phyloP scores from a whole-genome alignment of 208 protist genomes.

The Wallacemonas rigidus region DNA sequence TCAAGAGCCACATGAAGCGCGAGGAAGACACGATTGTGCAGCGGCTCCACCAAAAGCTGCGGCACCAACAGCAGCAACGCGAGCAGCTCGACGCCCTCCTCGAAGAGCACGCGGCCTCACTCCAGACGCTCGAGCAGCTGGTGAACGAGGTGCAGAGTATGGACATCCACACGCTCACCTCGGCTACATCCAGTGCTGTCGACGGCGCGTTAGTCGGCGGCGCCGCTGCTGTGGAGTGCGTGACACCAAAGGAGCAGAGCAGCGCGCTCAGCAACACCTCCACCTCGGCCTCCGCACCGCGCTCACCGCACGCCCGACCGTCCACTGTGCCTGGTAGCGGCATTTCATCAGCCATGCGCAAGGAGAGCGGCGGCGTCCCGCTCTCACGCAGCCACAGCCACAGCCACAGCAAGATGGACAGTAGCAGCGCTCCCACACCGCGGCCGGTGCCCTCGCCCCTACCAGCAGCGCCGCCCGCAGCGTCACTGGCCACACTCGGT shows the following conservation, averaged over 20 bases:
- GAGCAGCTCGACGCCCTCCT: slow-evolving; percentile 55
- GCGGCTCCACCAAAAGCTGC: slow-evolving; percentile 47
- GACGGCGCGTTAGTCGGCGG: background rate
- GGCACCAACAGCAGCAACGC: slow-evolving; percentile 54
- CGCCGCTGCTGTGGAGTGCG: background rate
- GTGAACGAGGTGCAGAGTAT: slow-evolving; percentile 62
- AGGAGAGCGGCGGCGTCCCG: background rate
- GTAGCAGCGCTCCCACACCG: background rate
- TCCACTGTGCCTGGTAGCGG: background rate
- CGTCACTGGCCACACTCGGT: background rate
- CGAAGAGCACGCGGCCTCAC: slow-evolving; percentile 50
- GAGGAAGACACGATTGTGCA: slow-evolving; percentile 64
- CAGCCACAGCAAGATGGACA: background rate
- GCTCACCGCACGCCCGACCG: background rate
- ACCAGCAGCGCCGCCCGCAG: background rate
- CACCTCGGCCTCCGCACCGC: slow-evolving; percentile 1
- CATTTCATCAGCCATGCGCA: background rate
- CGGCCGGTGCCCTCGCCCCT: background rate
- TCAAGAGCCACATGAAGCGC: slow-evolving; percentile 50
- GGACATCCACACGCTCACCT: slow-evolving; percentile 6
- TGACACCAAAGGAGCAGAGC: background rate
- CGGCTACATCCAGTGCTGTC: background rate
- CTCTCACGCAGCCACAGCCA: slow-evolving; percentile 1
- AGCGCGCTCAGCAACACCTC: slow-evolving; percentile 15
- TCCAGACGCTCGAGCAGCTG: slow-evolving; percentile 72